Percentiles rank a stretch among this genome's conserved stretches.
phyloP scores from a whole-genome alignment of 2,329 filamentous ascomycete species.

The Leptosphaerulina australis region DNA sequence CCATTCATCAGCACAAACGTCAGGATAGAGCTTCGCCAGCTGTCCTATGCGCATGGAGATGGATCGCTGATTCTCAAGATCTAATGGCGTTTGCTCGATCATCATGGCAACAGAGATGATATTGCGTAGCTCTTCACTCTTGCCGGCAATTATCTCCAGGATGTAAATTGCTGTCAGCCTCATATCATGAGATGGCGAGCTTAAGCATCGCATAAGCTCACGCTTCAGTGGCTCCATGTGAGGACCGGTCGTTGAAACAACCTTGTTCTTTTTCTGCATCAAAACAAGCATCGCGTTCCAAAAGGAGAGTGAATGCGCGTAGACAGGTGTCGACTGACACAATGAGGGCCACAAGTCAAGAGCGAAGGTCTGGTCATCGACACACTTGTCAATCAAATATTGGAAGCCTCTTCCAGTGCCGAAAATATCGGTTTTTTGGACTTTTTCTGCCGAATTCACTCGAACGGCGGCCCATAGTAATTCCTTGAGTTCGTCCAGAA shows the following conservation, averaged over 20 bases:
- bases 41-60: conserved; percentile 87
- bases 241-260: conserved; percentile 55
- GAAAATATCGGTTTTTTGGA: conserved; percentile 55
- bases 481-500: conserved; percentile 30
- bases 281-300: conserved; percentile 53
- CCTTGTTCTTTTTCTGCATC: conserved; percentile 69
- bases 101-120: conserved; percentile 71
- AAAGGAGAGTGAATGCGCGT: conserved; percentile 58
- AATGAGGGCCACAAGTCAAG: conserved; percentile 66
- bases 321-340: conserved; percentile 68
- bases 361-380: conserved; percentile 57
- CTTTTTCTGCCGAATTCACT: not conserved
- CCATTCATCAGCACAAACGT: conserved; percentile 65
- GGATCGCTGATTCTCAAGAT: conserved; percentile 74
- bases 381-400: conserved; percentile 68
- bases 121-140: conserved; percentile 57
- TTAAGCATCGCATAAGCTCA: conserved; percentile 74
- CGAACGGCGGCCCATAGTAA: conserved; percentile 29
- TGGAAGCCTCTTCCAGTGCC: conserved; percentile 77
- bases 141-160: conserved; percentile 63
- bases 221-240: conserved; percentile 67
- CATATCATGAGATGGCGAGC: conserved; percentile 74
- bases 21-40: conserved; percentile 68
- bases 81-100: conserved; percentile 79
- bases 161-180: conserved; percentile 75